These are phyloP conservation scores for Sporothrix protearum DNA, from an alignment of 2,329 filamentous ascomycete genomes.

Conservation along the genomic window DNA sequence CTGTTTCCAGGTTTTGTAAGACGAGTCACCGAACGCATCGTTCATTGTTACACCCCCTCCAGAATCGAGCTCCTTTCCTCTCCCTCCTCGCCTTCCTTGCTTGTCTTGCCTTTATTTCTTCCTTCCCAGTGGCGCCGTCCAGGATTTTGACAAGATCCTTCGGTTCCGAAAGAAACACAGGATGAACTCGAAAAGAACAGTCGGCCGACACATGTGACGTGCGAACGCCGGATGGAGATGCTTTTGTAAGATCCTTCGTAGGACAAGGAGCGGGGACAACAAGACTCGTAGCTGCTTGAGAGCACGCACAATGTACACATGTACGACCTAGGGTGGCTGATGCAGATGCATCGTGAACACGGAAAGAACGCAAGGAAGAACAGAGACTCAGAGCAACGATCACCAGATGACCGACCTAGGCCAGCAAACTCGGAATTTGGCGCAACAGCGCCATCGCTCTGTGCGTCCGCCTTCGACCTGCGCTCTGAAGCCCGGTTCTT, in stretches of 20 bases:
- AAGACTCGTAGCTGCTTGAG: background rate
- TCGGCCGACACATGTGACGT: background rate
- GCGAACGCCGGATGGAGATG: background rate
- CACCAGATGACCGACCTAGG: background rate
- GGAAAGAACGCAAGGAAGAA: background rate
- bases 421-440: background rate
- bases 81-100: too few relatives aligned
- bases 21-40: background rate
- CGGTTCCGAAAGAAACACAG: conserved; percentile 17
- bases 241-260: background rate
- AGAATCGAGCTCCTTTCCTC: background rate
- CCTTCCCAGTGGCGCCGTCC: background rate
- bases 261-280: background rate
- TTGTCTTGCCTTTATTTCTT: background rate
- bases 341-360: background rate
- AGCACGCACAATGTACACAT: background rate
- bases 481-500: background rate
- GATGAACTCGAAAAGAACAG: conserved; percentile 1
- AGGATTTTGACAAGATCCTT: background rate
- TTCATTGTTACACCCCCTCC: background rate
- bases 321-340: too few relatives aligned
- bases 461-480: background rate
- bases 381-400: background rate
- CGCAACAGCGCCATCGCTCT: background rate
- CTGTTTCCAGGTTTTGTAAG: background rate